Base-by-base conservation (phyloP, 2,329 filamentous ascomycete species). In the Stagonosporopsis tanaceti region DNA sequence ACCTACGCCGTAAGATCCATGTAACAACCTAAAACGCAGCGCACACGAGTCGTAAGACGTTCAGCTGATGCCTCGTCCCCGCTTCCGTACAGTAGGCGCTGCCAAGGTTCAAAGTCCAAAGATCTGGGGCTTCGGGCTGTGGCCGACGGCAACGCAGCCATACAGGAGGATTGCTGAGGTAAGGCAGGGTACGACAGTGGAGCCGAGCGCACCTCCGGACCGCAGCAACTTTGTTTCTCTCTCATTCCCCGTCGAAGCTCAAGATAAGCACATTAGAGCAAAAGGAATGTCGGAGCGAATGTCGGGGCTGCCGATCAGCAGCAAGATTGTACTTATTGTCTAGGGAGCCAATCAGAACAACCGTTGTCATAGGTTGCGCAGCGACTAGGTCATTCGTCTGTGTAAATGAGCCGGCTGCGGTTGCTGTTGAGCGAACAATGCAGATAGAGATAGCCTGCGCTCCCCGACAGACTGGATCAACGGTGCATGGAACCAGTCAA, bases 351-450 rank as follows among this genome's bases (percentile, higher is more conserved):
- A 64, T 61, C 54, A 60, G 27, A 20, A 20, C 27, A 15, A 27
- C 25, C n/a, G 2, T 37, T 47, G 37, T 50, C 51, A 41, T 41
- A 59, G 27, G 51, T 58, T 47, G 56, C 48, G 60, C 47, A 62
- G 42, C 50, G 35, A 59, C 52, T 52, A 57, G 44, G 61, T 61
- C 64, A 63, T 65, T 44, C 22, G 27, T 46, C 55, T 53, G 59
- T 57, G 56, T 59, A 60, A 61, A 39, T 61, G 54, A 20, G 50
- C 63, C 53, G 63, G 47, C 37, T 59, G 40, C 44, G 45, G 50
- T 51, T 58, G 38, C 40, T 50, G 53, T 59, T 58, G 57, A 47
- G 15, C 41, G 25, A 20, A 28, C 40, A 39, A 30, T 52, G 39
- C 52, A 59, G 41, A 48, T 25, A 34, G 45, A 48, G 38, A 20